Evolutionary conservation across 192 early-diverging fungal genomes (phyloP).

Genomic region (Coemansia guatemalensis): DNA sequence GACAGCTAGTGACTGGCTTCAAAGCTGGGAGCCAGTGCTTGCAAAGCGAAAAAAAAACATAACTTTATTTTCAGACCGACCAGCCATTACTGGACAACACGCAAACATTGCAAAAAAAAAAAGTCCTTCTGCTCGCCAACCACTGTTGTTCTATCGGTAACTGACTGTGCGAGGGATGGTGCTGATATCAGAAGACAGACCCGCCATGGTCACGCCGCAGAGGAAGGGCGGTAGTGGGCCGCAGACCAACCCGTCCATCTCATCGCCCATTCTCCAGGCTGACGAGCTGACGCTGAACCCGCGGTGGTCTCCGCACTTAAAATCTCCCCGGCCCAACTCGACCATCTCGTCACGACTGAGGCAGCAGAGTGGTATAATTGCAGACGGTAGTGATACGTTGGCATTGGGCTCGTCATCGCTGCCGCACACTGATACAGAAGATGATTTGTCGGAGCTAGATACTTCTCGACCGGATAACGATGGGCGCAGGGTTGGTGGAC

Average conservation of each 20-base stretch:
- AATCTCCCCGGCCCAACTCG: slow-evolving; percentile 47
- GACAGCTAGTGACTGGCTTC: too few relatives aligned
- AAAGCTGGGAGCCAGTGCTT: too few relatives aligned
- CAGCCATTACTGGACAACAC: too few relatives aligned
- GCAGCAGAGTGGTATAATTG: slow-evolving; percentile 16
- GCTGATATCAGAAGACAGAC: slow-evolving; percentile 19
- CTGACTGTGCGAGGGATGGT: slow-evolving; percentile 15
- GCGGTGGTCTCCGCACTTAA: slow-evolving; percentile 53
- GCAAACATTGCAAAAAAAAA: too few relatives aligned
- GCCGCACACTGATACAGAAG: background rate
- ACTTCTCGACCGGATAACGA: background rate
- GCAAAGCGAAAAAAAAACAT: too few relatives aligned
- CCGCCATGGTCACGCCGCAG: slow-evolving; percentile 40
- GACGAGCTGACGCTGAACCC: slow-evolving; percentile 55
- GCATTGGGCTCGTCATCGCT: slow-evolving; percentile 2
- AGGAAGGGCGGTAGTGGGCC: slow-evolving; percentile 12
- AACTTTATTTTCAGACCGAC: too few relatives aligned
- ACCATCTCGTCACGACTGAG: slow-evolving; percentile 45
- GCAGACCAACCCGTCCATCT: slow-evolving; percentile 4
- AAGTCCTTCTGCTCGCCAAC: too few relatives aligned
- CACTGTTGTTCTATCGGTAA: background rate
- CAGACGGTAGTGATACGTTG: background rate
- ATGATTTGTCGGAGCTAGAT: background rate
- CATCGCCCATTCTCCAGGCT: slow-evolving; percentile 49
- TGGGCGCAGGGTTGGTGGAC: slow-evolving; percentile 8